These are phyloP conservation scores for Rhodocollybia butyracea DNA, from an alignment of 768 basidiomycete genomes.

Conservation along the genomic window DNA sequence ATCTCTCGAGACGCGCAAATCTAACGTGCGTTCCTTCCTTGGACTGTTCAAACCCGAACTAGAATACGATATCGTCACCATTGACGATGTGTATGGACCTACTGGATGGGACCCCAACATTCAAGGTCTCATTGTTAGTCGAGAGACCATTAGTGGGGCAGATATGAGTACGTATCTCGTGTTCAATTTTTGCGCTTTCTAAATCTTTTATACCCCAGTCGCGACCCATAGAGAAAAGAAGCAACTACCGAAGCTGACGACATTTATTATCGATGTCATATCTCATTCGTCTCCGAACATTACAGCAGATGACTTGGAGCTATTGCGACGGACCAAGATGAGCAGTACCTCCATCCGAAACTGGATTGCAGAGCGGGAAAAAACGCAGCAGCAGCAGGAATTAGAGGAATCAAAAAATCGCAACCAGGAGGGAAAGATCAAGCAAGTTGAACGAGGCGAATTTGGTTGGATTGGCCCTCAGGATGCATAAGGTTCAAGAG, in stretches of 20 bases:
- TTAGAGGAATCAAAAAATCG: not conserved
- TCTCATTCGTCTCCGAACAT: conserved; percentile 58
- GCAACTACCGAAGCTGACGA: conserved; percentile 54
- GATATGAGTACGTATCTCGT: conserved; percentile 55
- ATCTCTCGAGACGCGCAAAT: conserved; percentile 51
- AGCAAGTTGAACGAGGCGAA: conserved; percentile 2
- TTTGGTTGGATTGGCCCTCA: not conserved
- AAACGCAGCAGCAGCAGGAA: conserved; percentile 10
- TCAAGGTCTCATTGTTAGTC: conserved; percentile 90
- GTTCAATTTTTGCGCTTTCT: not conserved
- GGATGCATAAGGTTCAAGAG: not conserved
- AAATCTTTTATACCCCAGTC: conserved; percentile 40
- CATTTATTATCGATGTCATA: conserved; percentile 88
- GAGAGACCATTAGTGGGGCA: conserved; percentile 81
- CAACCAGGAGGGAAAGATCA: not conserved
- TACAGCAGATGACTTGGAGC: conserved; percentile 62
- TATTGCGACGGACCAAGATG: conserved; percentile 80
- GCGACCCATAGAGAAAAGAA: conserved; percentile 55
- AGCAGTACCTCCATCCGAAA: conserved; percentile 91
- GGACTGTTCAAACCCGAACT: conserved; percentile 65
- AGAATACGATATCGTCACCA: conserved; percentile 64
- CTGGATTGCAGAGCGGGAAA: conserved; percentile 61
- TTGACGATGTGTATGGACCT: conserved; percentile 88
- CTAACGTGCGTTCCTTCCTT: conserved; percentile 65
- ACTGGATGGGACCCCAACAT: conserved; percentile 84